These are phyloP conservation scores for Prunus persica DNA, from an alignment of 306 rosid species.

Conservation along the genomic window Prunus_persica_NCBIv2 NC_034014.1:12652001-12652500, in stretches of 20 bases:
- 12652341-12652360: constrained; percentile 10
- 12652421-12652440: constrained; percentile 40
- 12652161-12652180: neutral
- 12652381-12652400: constrained; percentile 62
- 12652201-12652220: neutral
- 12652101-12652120: neutral
- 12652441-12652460: constrained; percentile 35
- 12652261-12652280: neutral
- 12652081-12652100: neutral
- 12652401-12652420: constrained; percentile 52
- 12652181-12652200: neutral
- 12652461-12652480: neutral
- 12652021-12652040: neutral
- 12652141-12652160: neutral
- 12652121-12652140: neutral
- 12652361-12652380: constrained; percentile 12
- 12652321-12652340: neutral
- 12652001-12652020: neutral
- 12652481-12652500: neutral
- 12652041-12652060: neutral
- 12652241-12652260: neutral
- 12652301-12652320: neutral
- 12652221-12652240: neutral
- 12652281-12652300: neutral
- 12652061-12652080: neutral